phyloP scores from a whole-genome alignment of 2,329 filamentous ascomycete genomes.

The Clonostachys rosea region DNA sequence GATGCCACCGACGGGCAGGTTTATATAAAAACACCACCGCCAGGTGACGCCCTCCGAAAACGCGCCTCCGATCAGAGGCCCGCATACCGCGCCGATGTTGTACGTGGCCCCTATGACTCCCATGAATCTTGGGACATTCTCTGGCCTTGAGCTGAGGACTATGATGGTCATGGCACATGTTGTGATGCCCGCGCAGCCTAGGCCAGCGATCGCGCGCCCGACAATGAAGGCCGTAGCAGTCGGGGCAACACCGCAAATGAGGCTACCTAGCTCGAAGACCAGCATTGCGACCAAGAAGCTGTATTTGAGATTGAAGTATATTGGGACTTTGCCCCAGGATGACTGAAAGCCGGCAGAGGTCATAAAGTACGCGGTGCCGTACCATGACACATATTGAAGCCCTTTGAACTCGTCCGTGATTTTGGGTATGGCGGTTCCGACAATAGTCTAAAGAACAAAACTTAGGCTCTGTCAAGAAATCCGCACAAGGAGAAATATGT shows the following conservation, averaged over 20 bases:
- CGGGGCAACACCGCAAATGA: constrained; percentile 5
- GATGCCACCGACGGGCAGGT: constrained; percentile 40
- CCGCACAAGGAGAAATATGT: too few species aligned
- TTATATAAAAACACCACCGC: constrained; percentile 23
- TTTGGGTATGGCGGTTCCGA: constrained; percentile 6
- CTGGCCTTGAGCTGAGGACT: not conserved
- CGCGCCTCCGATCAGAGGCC: constrained; percentile 14
- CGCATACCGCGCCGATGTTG: constrained; percentile 13
- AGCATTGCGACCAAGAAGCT: constrained; percentile 3
- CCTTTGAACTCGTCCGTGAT: constrained; percentile 16
- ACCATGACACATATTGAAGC: constrained; percentile 38
- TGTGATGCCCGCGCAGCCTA: constrained; percentile 1
- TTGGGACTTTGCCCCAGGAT: constrained; percentile 3
- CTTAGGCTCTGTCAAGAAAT: constrained; percentile 20
- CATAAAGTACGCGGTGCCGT: constrained; percentile 31
- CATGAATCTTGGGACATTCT: constrained; percentile 1
- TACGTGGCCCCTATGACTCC: constrained; percentile 13
- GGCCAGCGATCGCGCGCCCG: constrained; percentile 2
- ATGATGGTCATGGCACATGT: not conserved
- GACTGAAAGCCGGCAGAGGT: constrained; percentile 11
- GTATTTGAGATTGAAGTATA: constrained; percentile 4
- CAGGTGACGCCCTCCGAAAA: constrained; percentile 14
- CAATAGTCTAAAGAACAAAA: not conserved
- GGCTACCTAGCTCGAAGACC: constrained; percentile 5
- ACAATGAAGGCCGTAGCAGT: constrained; percentile 3